Base-by-base conservation (phyloP, 2,329 filamentous ascomycete genomes). In the Paecilomyces dactylethromorphus region DNA sequence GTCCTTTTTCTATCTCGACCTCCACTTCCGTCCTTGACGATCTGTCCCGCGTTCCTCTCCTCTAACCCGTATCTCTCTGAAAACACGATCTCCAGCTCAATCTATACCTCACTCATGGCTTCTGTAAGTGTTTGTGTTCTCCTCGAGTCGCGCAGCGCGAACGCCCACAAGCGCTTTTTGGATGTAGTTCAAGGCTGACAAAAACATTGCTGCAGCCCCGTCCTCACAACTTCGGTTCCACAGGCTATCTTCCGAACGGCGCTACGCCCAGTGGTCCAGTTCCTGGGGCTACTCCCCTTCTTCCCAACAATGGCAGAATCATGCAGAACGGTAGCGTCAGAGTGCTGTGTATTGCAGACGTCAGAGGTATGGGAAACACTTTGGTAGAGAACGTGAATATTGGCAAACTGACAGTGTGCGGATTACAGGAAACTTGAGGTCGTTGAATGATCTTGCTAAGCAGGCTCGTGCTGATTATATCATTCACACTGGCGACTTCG, bases 401-500 rank as follows among this genome's bases (percentile, higher is more conserved):
- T 52, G 3, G 11, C 13, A 29, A 24, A 26, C 32, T 60, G 45
- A 59, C 22, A 53, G 52, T 45, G 12, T 26, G 31, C 56, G 53
- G 53, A 58, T 55, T 50, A 57, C 67, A 99, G 94, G 94, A 77
- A 97, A 97, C 76, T 82, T 99, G 67, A 87, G 89, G 78, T 97
- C 94, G 65, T 82, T 99, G 70, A 99, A 99, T 79, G 92, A 97
- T 62, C 88, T 99, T 62, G 94, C 94, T 64, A 95, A 91, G 77
- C 90, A 94, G 73, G 93, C 94, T 63, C 90, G 90, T 73, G 94
- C 94, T 69, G 92, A 97, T 78, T 92, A 97, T 79, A 96, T 99
- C 76, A 92, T 99, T 71, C 94, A 99, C 78, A 99, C 94, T 21
- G 94, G 94, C 76, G 94, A 99, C 76, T 99, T 99, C 74, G 94